Conservation (phyloP, 768 basidiomycete genomes). For the Agrocybe pediades region DNA sequence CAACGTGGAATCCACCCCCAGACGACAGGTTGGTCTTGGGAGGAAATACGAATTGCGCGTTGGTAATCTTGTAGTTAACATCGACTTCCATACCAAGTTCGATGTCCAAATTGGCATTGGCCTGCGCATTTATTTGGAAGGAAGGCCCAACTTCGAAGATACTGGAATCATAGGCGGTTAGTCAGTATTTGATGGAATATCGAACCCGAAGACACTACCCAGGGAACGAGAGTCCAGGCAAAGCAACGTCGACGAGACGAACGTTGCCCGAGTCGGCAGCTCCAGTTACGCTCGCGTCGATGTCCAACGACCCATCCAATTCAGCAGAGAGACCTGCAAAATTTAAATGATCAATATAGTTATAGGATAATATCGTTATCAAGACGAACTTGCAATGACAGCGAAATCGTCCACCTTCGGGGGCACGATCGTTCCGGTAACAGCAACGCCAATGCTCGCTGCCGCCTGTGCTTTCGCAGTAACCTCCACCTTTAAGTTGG, state of each 20-base stretch:
- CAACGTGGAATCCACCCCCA: constrained; percentile 31
- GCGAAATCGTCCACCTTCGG: constrained; percentile 38
- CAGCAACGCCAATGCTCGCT: constrained; percentile 40
- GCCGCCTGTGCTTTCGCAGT: constrained; percentile 33
- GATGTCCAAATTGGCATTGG: constrained; percentile 34
- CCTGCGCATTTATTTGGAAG: constrained; percentile 43
- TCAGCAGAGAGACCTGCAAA: constrained; percentile 34
- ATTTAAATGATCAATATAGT: neutral
- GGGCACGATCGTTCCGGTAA: constrained; percentile 46
- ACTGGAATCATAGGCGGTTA: constrained; percentile 9
- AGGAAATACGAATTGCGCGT: constrained; percentile 47
- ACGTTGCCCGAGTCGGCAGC: constrained; percentile 44
- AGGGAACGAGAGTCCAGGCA: constrained; percentile 54
- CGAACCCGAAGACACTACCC: too few relatives aligned
- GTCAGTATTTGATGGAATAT: too few relatives aligned
- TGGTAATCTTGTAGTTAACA: constrained; percentile 42
- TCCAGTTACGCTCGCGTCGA: constrained; percentile 40
- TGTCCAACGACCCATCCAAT: constrained; percentile 40
- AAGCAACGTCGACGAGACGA: constrained; percentile 38
- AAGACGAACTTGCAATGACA: constrained; percentile 32
- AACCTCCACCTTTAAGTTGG: constrained; percentile 28
- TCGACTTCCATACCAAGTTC: constrained; percentile 42
- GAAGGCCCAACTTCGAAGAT: constrained; percentile 50
- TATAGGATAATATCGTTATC: neutral
- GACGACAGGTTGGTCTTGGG: constrained; percentile 24